These are phyloP conservation scores for Rhynchospora tenuis DNA, from an alignment of 176 grass and related monocot genomes.

Conservation along the genomic window DNA sequence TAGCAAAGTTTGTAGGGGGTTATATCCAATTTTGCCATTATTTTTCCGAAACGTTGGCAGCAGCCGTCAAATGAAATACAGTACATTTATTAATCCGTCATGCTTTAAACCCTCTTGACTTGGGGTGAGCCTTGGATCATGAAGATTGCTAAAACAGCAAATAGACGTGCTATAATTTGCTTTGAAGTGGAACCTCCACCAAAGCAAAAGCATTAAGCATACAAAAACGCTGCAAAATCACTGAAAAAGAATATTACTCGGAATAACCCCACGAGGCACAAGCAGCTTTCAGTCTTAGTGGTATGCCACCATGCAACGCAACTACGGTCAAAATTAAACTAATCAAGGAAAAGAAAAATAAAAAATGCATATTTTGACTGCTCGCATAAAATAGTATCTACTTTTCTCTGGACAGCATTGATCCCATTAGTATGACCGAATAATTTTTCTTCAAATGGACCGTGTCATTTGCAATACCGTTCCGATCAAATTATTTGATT, in stretches of 20 bases:
- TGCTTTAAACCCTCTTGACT: too few relatives aligned
- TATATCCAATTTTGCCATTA: too few relatives aligned
- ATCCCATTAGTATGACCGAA: not conserved
- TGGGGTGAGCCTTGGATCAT: too few relatives aligned
- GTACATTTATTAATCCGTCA: too few relatives aligned
- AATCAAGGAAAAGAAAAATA: not conserved
- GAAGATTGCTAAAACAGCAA: too few relatives aligned
- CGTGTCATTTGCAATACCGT: not conserved
- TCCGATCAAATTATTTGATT: not conserved
- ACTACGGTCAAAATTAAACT: not conserved
- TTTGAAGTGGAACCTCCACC: not conserved
- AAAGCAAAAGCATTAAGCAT: not conserved
- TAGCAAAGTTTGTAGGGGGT: too few relatives aligned
- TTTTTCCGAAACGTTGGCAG: too few relatives aligned
- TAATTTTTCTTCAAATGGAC: not conserved
- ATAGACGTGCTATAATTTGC: not conserved
- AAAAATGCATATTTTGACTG: not conserved
- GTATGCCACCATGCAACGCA: not conserved
- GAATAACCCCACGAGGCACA: not conserved
- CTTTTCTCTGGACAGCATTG: not conserved
- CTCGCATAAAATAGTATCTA: not conserved
- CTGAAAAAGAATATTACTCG: not conserved
- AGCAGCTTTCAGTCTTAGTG: not conserved
- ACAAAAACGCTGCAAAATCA: not conserved
- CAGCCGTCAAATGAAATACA: too few relatives aligned